phyloP scores from a whole-genome alignment of 2,329 filamentous ascomycete species.

The Pseudogymnoascus sp. region DNA sequence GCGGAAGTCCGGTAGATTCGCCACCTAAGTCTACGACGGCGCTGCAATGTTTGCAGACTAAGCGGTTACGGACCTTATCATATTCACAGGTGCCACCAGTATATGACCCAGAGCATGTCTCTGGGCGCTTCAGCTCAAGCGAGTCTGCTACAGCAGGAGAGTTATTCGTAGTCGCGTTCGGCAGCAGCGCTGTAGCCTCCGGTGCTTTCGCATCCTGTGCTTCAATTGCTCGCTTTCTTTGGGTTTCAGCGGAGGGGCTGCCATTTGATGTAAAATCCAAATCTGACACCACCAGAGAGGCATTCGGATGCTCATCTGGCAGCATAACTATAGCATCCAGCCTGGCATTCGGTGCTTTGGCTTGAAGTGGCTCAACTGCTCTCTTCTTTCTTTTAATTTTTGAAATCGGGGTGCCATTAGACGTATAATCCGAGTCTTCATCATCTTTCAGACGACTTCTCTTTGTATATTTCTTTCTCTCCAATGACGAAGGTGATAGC shows the following conservation, averaged over 20 bases:
- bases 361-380: not conserved
- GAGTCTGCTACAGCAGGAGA: not conserved
- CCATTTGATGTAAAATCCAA: not conserved
- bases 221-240: not conserved
- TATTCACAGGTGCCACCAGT: not conserved
- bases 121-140: not conserved
- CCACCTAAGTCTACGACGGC: not conserved
- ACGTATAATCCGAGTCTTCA: constrained; percentile 4
- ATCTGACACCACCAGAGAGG: not conserved
- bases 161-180: not conserved
- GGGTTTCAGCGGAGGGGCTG: not conserved
- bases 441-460: not conserved
- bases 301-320: not conserved
- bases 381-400: not conserved
- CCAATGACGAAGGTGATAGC: not conserved
- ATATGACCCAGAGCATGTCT: not conserved
- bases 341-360: not conserved
- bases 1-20: not conserved
- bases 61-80: not conserved
- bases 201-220: not conserved
- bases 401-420: not conserved
- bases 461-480: not conserved
- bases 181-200: not conserved
- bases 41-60: not conserved
- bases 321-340: not conserved